These are phyloP conservation scores for Pichia phayaonensis DNA, from an alignment of 805 yeast species.

Conservation along the genomic window DNA sequence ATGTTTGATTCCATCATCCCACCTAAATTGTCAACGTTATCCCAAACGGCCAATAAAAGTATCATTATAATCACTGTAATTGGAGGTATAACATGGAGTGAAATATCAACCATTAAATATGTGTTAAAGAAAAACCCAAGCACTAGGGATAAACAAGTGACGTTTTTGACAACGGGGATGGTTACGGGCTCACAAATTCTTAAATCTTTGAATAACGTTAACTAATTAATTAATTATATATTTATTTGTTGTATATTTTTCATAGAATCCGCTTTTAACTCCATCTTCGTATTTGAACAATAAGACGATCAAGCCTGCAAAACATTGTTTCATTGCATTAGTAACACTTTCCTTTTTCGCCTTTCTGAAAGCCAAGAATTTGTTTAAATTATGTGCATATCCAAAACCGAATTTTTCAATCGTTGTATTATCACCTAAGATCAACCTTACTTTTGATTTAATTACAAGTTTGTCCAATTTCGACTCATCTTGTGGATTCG, in stretches of 20 bases:
- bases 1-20: slow-evolving; percentile 23
- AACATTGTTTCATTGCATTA: slow-evolving; percentile 37
- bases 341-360: slow-evolving; percentile 43
- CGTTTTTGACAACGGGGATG: slow-evolving; percentile 39
- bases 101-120: slow-evolving; percentile 61
- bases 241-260: slow-evolving; percentile 7
- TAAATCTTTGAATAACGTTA: slow-evolving; percentile 11
- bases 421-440: slow-evolving; percentile 37
- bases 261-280: slow-evolving; percentile 18
- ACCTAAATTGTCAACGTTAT: slow-evolving; percentile 15
- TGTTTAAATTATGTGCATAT: slow-evolving; percentile 27
- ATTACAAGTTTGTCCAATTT: neutral
- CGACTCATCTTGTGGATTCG: neutral
- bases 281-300: slow-evolving; percentile 25
- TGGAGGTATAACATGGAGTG: slow-evolving; percentile 87
- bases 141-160: slow-evolving; percentile 28
- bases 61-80: slow-evolving; percentile 46
- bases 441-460: slow-evolving; percentile 28
- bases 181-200: slow-evolving; percentile 31
- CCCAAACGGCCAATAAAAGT: slow-evolving; percentile 15
- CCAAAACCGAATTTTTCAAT: slow-evolving; percentile 35
- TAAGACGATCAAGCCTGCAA: slow-evolving; percentile 29
- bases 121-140: slow-evolving; percentile 40
- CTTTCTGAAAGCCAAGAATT: slow-evolving; percentile 28
- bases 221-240: no score